A percentile compares a stretch with the other conserved stretches of the same genome.
Conservation (phyloP, 208 protist species). For the Trichomonas gallinae region DNA sequence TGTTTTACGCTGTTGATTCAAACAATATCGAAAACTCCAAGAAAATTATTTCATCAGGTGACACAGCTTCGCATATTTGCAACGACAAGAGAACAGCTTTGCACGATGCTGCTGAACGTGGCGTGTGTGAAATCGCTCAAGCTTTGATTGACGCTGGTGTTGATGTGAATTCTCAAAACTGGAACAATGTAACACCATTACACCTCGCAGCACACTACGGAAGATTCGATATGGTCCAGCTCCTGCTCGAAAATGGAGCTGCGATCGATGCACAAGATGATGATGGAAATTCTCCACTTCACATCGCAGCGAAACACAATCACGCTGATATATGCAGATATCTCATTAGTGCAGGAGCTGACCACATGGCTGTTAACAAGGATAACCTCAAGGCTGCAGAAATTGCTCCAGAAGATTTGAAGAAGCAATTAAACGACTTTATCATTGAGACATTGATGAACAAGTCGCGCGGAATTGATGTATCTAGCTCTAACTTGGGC, state of each 20-base stretch:
- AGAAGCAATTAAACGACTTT: background rate
- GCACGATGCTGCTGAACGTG: background rate
- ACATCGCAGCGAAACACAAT: background rate
- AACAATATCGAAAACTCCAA: background rate
- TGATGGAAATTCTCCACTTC: background rate
- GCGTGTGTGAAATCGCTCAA: background rate
- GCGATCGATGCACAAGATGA: background rate
- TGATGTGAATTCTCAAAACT: background rate
- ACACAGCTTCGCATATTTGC: background rate
- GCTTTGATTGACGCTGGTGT: background rate
- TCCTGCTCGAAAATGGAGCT: background rate
- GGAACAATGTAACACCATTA: background rate
- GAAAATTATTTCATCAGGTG: background rate
- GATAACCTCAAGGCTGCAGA: background rate
- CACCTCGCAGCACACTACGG: background rate
- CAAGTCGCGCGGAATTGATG: background rate
- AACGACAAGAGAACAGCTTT: constrained; percentile 5
- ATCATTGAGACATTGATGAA: background rate
- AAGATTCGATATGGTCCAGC: background rate
- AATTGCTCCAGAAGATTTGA: background rate
- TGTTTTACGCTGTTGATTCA: constrained; percentile 4
- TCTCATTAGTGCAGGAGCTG: background rate
- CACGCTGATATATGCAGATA: background rate
- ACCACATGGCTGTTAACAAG: background rate
- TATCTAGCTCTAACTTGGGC: background rate